Evolutionary conservation across 1,139 yeast species (phyloP), one percentile per base, ranked within the genome.

Genomic region (Magnusiomyces paraingens): DNA sequence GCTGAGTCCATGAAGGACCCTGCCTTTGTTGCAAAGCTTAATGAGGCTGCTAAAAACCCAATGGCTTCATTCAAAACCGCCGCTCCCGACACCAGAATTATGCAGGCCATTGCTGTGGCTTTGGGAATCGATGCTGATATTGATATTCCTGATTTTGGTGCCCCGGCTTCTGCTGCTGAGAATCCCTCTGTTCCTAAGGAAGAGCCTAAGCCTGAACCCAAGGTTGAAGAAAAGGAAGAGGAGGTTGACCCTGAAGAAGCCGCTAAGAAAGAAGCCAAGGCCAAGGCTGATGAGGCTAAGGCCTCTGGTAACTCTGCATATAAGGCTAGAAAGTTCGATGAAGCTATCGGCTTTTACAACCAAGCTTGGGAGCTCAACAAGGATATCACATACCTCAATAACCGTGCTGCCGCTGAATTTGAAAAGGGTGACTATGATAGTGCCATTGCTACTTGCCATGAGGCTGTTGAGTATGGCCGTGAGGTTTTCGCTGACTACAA

Each of bases 371-470:
- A 84, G 47, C 70, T 83, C 36, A 74, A 77, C 73, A 79, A 84
- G 66, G 99, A 94, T 67, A 88, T 93, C 65, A 93, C 99, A 1
- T 94, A 86, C 70, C 78, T 94, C 68, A 94, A 93, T 76, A 94
- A 94, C 77, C 83, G 95, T 66, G 94, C 99, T 40, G 99, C 99
- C 54, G 99, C 99, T 32, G 96, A 93, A 71, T 93, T 73, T 65
- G 99, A 94, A 73, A 90, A 91, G 71, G 96, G 95, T 57, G 97
- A 90, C 65, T 88, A 81, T 65, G 95, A 89, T 56, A 73, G 83
- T 15, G 91, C 96, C 42, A 86, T 93, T 61, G 73, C 77, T 55
- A 88, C 98, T 4, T 86, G 97, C 71, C 74, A 81, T 62, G 73
- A 75, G 55, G 98, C 99, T 17, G 79, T 93, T 59, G 96, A 88